Conservation (phyloP, 495 filamentous ascomycete species). For the Zalerion maritima region DNA sequence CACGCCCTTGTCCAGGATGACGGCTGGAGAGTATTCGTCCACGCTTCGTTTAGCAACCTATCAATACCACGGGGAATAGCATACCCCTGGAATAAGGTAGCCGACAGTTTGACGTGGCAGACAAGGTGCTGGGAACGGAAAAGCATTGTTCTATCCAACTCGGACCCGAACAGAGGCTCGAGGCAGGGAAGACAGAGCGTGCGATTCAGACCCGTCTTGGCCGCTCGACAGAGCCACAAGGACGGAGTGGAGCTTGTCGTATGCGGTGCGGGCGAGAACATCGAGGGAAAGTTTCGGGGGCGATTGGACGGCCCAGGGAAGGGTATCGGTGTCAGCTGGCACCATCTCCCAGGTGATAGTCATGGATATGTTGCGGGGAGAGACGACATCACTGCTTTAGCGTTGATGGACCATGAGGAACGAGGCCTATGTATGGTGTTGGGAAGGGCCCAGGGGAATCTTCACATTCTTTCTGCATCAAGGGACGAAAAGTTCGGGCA, state of each 20-base stretch:
- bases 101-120: constrained; percentile 24
- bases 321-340: constrained; percentile 22
- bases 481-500: constrained; percentile 19
- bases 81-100: constrained; percentile 20
- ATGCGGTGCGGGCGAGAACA: constrained; percentile 31
- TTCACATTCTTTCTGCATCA: constrained; percentile 24
- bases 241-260: constrained; percentile 24
- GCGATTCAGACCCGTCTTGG: constrained; percentile 24
- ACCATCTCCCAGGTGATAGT: constrained; percentile 12
- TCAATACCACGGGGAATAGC: constrained; percentile 5
- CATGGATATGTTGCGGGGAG: constrained; percentile 16
- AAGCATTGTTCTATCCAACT: constrained; percentile 16
- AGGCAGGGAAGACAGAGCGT: constrained; percentile 9
- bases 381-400: constrained; percentile 26
- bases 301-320: constrained; percentile 2
- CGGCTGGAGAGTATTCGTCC: constrained; percentile 31
- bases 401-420: constrained; percentile 10
- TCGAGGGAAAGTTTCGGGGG: constrained; percentile 16
- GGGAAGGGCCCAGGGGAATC: constrained; percentile 27
- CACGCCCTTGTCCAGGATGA: constrained; percentile 14
- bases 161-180: constrained; percentile 1
- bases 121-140: constrained; percentile 29
- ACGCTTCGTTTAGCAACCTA: constrained; percentile 13
- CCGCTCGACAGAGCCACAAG: constrained; percentile 17
- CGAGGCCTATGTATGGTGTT: constrained; percentile 17